Evolutionary conservation across 1,284 basidiomycete species (phyloP).

Genomic region (Stygiomarasmius scandens): DNA sequence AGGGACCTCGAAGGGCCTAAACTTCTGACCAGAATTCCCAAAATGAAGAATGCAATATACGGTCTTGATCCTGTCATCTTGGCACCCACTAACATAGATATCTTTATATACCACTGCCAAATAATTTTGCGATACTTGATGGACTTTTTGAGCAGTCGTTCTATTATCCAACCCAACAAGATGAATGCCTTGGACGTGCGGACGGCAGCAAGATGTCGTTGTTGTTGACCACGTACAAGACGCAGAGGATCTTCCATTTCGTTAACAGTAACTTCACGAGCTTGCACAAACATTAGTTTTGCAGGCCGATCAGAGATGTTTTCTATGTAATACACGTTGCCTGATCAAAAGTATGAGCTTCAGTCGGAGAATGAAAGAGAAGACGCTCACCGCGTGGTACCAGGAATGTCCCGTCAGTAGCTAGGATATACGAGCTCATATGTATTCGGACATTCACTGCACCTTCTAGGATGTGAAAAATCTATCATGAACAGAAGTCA

Average conservation of each 20-base stretch:
- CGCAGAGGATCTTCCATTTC: constrained; percentile 20
- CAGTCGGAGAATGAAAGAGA: neutral
- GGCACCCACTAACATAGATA: constrained; percentile 13
- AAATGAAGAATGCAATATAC: constrained; percentile 15
- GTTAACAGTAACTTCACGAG: constrained; percentile 15
- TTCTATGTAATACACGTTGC: constrained; percentile 21
- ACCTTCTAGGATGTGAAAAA: constrained; percentile 21
- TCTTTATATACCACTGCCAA: constrained; percentile 12
- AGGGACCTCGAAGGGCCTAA: constrained; percentile 7
- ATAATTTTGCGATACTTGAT: constrained; percentile 15
- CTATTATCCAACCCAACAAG: constrained; percentile 17
- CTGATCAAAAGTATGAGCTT: neutral
- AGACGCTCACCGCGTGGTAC: constrained; percentile 18
- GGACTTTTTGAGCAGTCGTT: constrained; percentile 17
- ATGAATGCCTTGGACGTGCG: constrained; percentile 17
- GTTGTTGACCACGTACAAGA: constrained; percentile 11
- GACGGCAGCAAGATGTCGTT: constrained; percentile 6
- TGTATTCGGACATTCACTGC: constrained; percentile 21
- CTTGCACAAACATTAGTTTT: constrained; percentile 19
- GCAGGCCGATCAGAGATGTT: constrained; percentile 16
- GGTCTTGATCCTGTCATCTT: constrained; percentile 13
- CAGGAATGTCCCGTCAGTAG: constrained; percentile 18
- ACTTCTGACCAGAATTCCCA: constrained; percentile 18
- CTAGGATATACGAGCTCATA: constrained; percentile 13
- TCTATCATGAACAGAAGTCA: constrained; percentile 4